These are phyloP conservation scores for Massarina eburnea DNA, from an alignment of 2,329 filamentous ascomycete genomes.

Conservation along the genomic window DNA sequence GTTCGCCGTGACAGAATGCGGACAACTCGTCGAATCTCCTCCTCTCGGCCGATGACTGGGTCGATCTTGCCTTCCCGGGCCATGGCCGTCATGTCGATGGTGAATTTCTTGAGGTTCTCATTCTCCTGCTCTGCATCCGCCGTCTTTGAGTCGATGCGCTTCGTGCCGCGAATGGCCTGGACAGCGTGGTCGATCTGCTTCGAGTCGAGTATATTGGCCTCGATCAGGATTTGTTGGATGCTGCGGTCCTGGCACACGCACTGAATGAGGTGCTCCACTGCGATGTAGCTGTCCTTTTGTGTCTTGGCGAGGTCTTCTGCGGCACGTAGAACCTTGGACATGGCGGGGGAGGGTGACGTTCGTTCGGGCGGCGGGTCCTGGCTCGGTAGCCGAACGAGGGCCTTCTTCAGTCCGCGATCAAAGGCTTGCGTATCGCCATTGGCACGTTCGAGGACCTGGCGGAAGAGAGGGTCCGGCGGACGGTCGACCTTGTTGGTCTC, in stretches of 20 bases:
- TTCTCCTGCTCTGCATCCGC: slow-evolving; percentile 91
- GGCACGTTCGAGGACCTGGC: slow-evolving; percentile 90
- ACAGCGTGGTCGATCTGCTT: slow-evolving; percentile 92
- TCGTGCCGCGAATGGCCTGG: slow-evolving; percentile 86
- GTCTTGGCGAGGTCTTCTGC: slow-evolving; percentile 91
- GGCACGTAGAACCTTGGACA: slow-evolving; percentile 78
- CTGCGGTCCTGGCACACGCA: slow-evolving; percentile 76
- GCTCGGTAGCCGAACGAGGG: slow-evolving; percentile 83
- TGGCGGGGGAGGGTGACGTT: slow-evolving; percentile 77
- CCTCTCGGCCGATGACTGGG: slow-evolving; percentile 93
- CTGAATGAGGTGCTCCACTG: slow-evolving; percentile 90
- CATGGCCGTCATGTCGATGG: slow-evolving; percentile 96
- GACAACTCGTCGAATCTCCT: slow-evolving; percentile 90
- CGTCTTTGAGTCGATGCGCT: slow-evolving; percentile 91
- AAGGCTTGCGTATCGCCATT: slow-evolving; percentile 90
- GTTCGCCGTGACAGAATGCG: slow-evolving; percentile 90
- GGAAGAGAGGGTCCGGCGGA: slow-evolving; percentile 74
- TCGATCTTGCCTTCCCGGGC: slow-evolving; percentile 97
- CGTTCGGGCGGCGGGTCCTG: slow-evolving; percentile 94
- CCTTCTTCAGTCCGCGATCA: slow-evolving; percentile 88
- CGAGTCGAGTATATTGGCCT: slow-evolving; percentile 86
- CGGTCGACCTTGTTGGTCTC: slow-evolving; percentile 67
- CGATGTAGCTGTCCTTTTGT: slow-evolving; percentile 95
- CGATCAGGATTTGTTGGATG: slow-evolving; percentile 74
- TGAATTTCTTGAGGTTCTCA: slow-evolving; percentile 97